Evolutionary conservation across 305 asterid species (phyloP), one percentile per base, ranked within the genome.

Genomic region (Ruellia speciosa): DNA sequence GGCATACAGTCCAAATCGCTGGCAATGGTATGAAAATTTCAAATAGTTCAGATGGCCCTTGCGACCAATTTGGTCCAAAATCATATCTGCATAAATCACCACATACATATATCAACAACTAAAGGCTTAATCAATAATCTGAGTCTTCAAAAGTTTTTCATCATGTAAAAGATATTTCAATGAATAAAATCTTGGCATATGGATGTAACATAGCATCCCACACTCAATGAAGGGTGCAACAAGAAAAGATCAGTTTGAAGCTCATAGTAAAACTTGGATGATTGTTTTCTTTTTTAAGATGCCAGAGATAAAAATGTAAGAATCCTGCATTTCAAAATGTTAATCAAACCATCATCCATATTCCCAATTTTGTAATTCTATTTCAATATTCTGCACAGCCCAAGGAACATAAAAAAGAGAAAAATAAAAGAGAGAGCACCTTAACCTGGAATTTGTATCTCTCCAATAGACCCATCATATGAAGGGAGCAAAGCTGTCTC

Each of bases 401-500:
- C 41, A 49, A 60, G 68, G 50, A 59, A 58, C 53, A 54, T 34
- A 28, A 50, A 56, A 20, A 52, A 48, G 16, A 16, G 10, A 31
- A 61, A 35, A 6, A 59, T n/a, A 45, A 62, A 54, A 45, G 13
- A 28, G 52, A 43, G 53, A 64, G 46, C 33, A 34, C n/a, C 15
- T 75, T 56, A 65, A 82, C 98, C 94, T 28, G 94, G 83, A 75
- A 88, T 77, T 64, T 52, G 73, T 68, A 82, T 74, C 65, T 73
- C 89, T 64, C 93, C 89, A 74, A 90, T 75, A 48, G 73, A 72
- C 57, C 88, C 90, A 66, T 58, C 66, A 78, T 69, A 87, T 56
- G 84, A 77, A 15, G 98, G 98, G 64, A 85, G 77, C 76, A 82
- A 63, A 69, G 96, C 95, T 68, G 78, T 80, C 79, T 85, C 98